Base-by-base conservation (phyloP, 1,284 basidiomycete genomes). In the Leccinum fuscescens region DNA sequence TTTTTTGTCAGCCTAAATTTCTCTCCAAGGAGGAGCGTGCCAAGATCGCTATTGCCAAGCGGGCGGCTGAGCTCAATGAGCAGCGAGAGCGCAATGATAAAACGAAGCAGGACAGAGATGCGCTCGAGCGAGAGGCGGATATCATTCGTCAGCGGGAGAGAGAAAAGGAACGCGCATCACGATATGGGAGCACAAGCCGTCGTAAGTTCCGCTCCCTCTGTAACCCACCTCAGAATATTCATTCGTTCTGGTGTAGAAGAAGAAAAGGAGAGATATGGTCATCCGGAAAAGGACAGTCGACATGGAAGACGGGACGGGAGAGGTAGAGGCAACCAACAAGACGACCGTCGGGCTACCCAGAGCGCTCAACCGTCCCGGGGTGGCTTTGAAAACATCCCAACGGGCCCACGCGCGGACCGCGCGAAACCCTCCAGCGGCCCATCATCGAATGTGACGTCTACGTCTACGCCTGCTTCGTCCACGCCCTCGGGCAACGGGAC, bases 11-110 rank as follows among this genome's bases (percentile, higher is more conserved):
- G 93, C 93, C 93, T 35, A 94, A 86, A 74, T 96, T 96, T 78
- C 80, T 96, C 17, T 86, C 90, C 3, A 96, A 90, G 75, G 92
- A 93, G 66, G 89, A 95, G 70, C 86, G 94, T 51, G 92, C 92
- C n/a, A 86, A 86, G 68, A 77, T 96, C 42, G 95, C 94, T 1
- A 90, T 96, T 64, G 86, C 88, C 39, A 90, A 93, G 69, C 88
- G 94, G n/a, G 82, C 86, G 55, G 83, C 86, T 64, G 93, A 93
- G 73, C 89, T 93, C 58, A 82, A 78, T 59, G 86, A 84, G 54
- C 83, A 90, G 69, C 86, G 81, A 64, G 85, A 84, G 62, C 83
- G 79, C 57, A 83, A 86, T 31, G 86, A 91, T 51, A 75, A 78
- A 4, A 62, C 84, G 1, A 81, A 78, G 60, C 72, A 75, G 56